Evolutionary conservation across 78 protist species (phyloP), one percentile per base, ranked within the genome.

Genomic region (Paratrimastix pyriformis): DNA sequence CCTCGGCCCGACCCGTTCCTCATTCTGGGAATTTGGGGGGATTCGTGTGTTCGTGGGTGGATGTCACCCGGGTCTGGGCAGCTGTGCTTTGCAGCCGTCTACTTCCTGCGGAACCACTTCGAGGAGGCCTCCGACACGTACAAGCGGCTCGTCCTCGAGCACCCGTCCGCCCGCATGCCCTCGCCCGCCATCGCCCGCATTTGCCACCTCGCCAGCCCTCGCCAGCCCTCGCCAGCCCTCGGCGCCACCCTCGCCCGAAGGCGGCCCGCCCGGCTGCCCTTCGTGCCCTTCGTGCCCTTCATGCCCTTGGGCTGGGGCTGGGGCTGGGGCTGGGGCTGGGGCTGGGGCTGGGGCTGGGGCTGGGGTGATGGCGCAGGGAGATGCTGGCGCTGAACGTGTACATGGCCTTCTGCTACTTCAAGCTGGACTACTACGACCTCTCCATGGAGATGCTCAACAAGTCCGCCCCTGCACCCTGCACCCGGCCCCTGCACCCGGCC

Each of bases 351-450:
- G n/a, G n/a, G n/a, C n/a, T n/a, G n/a, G n/a, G n/a, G n/a, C n/a
- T n/a, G n/a, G n/a, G n/a, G 29, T 18, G 57, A 13, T 13, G 29
- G 33, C 4, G 24, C 54, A 68, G 44, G 2, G 85, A 82, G 33
- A 81, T 29, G 44, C 58, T 42, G 0, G 86, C 93, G 4, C 72
- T 90, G 39, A 74, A 84, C 59, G 84, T 84, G 30, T 86, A 86
- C 80, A 73, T 86, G 55, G 91, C 91, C 2, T 62, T 84, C 37
- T 84, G 89, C 72, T 84, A 90, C 77, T 87, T 84, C 83, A 84
- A 84, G 84, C 86, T 90, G 30, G 91, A 86, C 73, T 90, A 81
- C 64, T 87, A 86, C 74, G 94, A 90, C 68, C 68, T 26, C 55
- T 50, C 55, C 68, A 62, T 29, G 68, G 42, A 62, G 37, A 29